Conservation (phyloP, 495 filamentous ascomycete species). For the Venustampulla echinocandica region DNA sequence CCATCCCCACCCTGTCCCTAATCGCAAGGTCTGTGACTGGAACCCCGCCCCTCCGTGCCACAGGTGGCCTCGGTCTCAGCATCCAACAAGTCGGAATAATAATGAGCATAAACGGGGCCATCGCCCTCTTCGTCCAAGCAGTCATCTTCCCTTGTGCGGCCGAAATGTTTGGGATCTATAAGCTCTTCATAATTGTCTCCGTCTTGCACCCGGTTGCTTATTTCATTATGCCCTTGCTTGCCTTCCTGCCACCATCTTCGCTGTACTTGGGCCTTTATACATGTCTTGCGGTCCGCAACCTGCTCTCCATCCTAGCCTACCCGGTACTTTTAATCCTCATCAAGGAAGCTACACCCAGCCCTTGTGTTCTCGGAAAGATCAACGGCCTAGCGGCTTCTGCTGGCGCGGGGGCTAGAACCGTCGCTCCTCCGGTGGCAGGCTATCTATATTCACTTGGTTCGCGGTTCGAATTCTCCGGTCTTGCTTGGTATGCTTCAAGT, state of each 20-base stretch:
- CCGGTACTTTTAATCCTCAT: slow-evolving; percentile 78
- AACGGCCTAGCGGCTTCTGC: slow-evolving; percentile 85
- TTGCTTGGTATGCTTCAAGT: slow-evolving; percentile 85
- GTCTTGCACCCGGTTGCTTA: slow-evolving; percentile 79
- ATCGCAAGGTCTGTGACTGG: background rate
- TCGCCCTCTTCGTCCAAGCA: slow-evolving; percentile 72
- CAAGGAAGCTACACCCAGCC: slow-evolving; percentile 70
- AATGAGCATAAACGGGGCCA: slow-evolving; percentile 74
- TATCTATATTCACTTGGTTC: slow-evolving; percentile 73
- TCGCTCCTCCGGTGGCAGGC: slow-evolving; percentile 82
- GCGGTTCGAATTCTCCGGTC: slow-evolving; percentile 65
- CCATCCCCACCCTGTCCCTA: background rate
- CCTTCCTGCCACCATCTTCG: slow-evolving; percentile 57
- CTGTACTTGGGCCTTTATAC: slow-evolving; percentile 65
- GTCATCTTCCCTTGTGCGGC: slow-evolving; percentile 22
- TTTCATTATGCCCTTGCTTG: slow-evolving; percentile 76
- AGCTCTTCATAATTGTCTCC: slow-evolving; percentile 62
- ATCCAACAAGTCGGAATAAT: slow-evolving; percentile 79
- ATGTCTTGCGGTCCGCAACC: slow-evolving; percentile 76
- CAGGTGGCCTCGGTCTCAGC: slow-evolving; percentile 72
- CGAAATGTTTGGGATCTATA: slow-evolving; percentile 15
- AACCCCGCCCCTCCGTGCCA: slow-evolving; percentile 40
- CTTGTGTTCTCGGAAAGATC: slow-evolving; percentile 73
- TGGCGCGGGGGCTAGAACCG: slow-evolving; percentile 75
- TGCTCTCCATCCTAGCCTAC: slow-evolving; percentile 74